Evolutionary conservation across 2,329 filamentous ascomycete genomes (phyloP).

Genomic region (Fusarium sterilihyphosum): DNA sequence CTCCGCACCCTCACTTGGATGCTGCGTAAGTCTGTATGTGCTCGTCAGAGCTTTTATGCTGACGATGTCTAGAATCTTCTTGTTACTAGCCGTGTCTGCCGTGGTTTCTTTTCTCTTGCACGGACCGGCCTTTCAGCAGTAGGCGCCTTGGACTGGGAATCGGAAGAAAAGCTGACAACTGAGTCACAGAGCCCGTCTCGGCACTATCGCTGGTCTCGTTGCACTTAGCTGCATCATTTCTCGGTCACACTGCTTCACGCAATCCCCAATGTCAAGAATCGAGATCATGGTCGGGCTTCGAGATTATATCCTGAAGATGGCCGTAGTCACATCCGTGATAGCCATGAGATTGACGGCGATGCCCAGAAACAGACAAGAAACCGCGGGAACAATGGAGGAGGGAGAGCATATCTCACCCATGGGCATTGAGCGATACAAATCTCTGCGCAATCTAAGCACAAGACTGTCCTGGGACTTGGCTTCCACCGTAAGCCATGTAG

Average conservation of each 20-base stretch:
- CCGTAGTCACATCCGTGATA: conserved; percentile 8
- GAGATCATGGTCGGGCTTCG: conserved; percentile 21
- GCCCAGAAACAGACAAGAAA: background rate
- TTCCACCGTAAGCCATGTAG: conserved; percentile 1
- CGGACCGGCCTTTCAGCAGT: conserved; percentile 29
- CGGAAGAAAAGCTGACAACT: conserved; percentile 25
- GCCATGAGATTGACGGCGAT: background rate
- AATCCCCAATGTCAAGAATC: background rate
- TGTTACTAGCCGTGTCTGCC: conserved; percentile 24
- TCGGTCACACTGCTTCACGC: background rate
- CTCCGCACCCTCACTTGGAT: conserved; percentile 16
- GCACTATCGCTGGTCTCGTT: conserved; percentile 6
- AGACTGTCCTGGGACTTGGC: conserved; percentile 2
- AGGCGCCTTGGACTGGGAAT: conserved; percentile 4
- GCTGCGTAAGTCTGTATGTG: conserved; percentile 26
- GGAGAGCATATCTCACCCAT: background rate
- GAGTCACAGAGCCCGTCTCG: conserved; percentile 28
- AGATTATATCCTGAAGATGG: conserved; percentile 15
- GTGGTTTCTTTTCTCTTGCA: conserved; percentile 19
- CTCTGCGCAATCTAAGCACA: background rate
- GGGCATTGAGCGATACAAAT: background rate
- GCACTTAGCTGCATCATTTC: conserved; percentile 13
- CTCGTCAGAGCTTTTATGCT: background rate
- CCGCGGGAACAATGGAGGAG: conserved; percentile 10
- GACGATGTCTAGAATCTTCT: conserved; percentile 20